Percentiles rank a stretch among this genome's conserved stretches.
Evolutionary conservation across 2,329 filamentous ascomycete genomes (phyloP).

Genomic region (Colletotrichum aenigma): DNA sequence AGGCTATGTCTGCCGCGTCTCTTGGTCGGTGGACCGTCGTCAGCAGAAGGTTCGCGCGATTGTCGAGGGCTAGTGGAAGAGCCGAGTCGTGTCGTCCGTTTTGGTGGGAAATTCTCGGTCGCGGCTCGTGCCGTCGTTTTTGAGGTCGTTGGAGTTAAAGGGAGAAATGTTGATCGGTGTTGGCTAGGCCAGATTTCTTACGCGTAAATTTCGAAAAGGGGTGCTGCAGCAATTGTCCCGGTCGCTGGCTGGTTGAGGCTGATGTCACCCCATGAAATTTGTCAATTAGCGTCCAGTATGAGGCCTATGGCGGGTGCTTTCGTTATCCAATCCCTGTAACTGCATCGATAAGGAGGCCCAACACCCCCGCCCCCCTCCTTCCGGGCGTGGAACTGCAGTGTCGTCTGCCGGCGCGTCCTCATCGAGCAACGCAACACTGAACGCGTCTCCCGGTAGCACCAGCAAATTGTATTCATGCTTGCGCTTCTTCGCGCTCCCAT

Average conservation of each 20-base stretch:
- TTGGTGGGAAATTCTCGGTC: neutral
- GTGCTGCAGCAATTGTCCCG: conserved; percentile 3
- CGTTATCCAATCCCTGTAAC: conserved; percentile 10
- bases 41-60: neutral
- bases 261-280: conserved; percentile 20
- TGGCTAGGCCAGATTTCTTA: conserved; percentile 7
- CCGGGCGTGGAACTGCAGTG: neutral
- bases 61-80: neutral
- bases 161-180: neutral
- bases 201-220: conserved; percentile 20
- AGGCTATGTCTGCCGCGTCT: neutral
- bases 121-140: conserved; percentile 14
- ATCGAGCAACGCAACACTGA: neutral
- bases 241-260: conserved; percentile 14
- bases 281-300: conserved; percentile 11
- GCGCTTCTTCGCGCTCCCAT: neutral
- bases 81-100: conserved; percentile 4
- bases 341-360: neutral
- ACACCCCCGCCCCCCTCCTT: conserved; percentile 4
- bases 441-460: neutral
- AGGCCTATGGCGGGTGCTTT: neutral
- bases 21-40: neutral
- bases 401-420: neutral
- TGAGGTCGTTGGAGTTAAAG: neutral
- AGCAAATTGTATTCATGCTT: neutral